Conservation (phyloP, 1,139 yeast genomes). For the Hyphopichia fennica region DNA sequence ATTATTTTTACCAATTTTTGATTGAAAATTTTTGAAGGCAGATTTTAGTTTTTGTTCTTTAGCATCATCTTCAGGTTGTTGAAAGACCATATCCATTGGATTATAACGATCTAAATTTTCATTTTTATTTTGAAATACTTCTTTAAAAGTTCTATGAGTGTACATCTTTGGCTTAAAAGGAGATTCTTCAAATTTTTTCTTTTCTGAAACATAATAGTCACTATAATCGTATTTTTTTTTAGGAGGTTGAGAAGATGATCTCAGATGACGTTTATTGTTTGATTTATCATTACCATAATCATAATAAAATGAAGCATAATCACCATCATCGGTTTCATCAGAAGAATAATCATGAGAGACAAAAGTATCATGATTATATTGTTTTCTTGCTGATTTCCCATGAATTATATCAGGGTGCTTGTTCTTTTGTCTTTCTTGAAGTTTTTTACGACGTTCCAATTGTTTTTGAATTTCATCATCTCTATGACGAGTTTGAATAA, state of each 20-base stretch:
- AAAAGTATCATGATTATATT: neutral
- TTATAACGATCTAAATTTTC: constrained; percentile 33
- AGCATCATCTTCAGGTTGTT: constrained; percentile 18
- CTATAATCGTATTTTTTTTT: constrained; percentile 10
- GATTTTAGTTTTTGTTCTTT: constrained; percentile 23
- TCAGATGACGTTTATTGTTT: neutral
- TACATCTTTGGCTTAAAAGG: constrained; percentile 36
- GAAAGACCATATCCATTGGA: constrained; percentile 46
- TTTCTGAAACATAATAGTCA: constrained; percentile 42
- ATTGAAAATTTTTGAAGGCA: constrained; percentile 30
- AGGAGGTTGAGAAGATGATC: neutral
- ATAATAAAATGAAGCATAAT: constrained; percentile 3
- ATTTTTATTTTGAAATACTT: constrained; percentile 36
- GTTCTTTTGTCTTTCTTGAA: neutral
- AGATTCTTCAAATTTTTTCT: constrained; percentile 35
- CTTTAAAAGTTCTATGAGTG: constrained; percentile 43
- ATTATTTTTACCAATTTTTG: constrained; percentile 32
- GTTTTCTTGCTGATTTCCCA: constrained; percentile 1
- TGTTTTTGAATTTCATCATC: constrained; percentile 3
- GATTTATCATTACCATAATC: neutral
- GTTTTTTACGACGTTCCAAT: constrained; percentile 2
- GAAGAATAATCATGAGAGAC: neutral
- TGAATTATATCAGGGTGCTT: constrained; percentile 3
- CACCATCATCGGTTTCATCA: neutral
- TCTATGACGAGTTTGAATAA: constrained; percentile 16